A percentile compares a stretch with the other conserved stretches of the same genome.
Evolutionary conservation across 2,329 filamentous ascomycete species (phyloP).

Genomic region (Zalaria obscura): DNA sequence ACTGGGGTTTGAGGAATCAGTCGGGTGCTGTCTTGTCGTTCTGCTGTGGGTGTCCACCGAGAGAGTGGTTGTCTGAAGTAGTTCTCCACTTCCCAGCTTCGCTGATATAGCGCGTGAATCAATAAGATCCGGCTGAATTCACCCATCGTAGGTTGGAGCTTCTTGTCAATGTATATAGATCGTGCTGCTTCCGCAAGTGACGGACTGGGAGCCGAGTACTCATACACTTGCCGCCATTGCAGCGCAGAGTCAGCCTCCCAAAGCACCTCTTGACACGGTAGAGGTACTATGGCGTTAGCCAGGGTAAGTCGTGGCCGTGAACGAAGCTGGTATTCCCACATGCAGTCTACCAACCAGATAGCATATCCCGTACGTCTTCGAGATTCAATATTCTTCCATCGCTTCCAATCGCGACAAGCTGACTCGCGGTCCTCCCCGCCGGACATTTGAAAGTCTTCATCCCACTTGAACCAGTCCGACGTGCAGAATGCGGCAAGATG

Average conservation of each 20-base stretch:
- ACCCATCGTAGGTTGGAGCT: slow-evolving; percentile 26
- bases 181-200: slow-evolving; percentile 30
- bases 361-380: slow-evolving; percentile 10
- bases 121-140: slow-evolving; percentile 36
- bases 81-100: slow-evolving; percentile 34
- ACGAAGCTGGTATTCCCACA: slow-evolving; percentile 11
- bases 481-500: slow-evolving; percentile 5
- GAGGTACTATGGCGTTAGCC: slow-evolving; percentile 8
- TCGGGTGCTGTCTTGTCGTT: slow-evolving; percentile 6
- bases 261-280: slow-evolving; percentile 13
- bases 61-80: slow-evolving; percentile 32
- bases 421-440: slow-evolving; percentile 1
- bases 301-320: slow-evolving; percentile 6
- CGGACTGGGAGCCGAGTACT: slow-evolving; percentile 5
- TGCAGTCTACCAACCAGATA: slow-evolving; percentile 13
- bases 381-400: slow-evolving; percentile 9
- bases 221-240: slow-evolving; percentile 10
- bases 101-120: slow-evolving; percentile 35
- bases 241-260: slow-evolving; percentile 12
- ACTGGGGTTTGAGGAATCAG: slow-evolving; percentile 10
- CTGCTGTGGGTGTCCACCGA: slow-evolving; percentile 15
- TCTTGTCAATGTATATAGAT: slow-evolving; percentile 35
- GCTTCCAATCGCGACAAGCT: slow-evolving; percentile 6
- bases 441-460: background rate
- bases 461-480: slow-evolving; percentile 5